Percentiles rank a stretch among this genome's conserved stretches.
Evolutionary conservation across 805 yeast species (phyloP).

Genomic region (Barnettozyma sp.): DNA sequence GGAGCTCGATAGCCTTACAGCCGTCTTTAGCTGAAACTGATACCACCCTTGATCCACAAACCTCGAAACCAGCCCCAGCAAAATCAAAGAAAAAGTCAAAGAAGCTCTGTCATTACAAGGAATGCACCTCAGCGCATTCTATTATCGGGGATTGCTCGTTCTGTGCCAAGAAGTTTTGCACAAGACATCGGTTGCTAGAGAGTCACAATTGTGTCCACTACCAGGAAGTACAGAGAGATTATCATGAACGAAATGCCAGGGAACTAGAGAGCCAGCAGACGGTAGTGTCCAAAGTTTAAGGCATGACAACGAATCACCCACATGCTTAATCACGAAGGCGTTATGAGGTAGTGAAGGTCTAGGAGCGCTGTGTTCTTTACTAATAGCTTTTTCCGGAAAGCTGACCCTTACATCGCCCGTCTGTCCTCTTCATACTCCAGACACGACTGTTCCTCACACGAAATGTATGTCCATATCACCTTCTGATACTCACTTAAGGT

Average conservation of each 20-base stretch:
- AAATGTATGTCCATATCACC: too few species aligned
- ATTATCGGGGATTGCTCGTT: conserved; percentile 57
- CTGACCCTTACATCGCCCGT: too few species aligned
- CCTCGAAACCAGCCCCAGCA: neutral
- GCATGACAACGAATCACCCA: too few species aligned
- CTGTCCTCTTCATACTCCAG: too few species aligned
- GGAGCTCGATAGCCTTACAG: too few species aligned
- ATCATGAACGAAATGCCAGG: conserved; percentile 57
- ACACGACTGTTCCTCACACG: too few species aligned
- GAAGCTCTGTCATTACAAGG: conserved; percentile 23
- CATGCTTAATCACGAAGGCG: too few species aligned
- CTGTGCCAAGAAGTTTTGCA: conserved; percentile 59
- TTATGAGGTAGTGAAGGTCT: too few species aligned
- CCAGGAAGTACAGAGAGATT: conserved; percentile 50
- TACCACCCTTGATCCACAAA: neutral
- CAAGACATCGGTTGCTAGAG: conserved; percentile 57
- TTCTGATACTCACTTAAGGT: too few species aligned
- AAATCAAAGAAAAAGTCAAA: conserved; percentile 25
- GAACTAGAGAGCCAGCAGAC: conserved; percentile 57
- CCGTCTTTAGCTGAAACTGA: too few species aligned
- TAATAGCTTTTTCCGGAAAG: too few species aligned
- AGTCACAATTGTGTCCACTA: conserved; percentile 55
- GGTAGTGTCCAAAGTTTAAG: conserved; percentile 43
- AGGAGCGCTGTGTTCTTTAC: too few species aligned
- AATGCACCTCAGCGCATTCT: conserved; percentile 29